Evolutionary conservation across 495 filamentous ascomycete genomes (phyloP), one percentile per base, ranked within the genome.

Genomic region (Penicillium chermesinum): DNA sequence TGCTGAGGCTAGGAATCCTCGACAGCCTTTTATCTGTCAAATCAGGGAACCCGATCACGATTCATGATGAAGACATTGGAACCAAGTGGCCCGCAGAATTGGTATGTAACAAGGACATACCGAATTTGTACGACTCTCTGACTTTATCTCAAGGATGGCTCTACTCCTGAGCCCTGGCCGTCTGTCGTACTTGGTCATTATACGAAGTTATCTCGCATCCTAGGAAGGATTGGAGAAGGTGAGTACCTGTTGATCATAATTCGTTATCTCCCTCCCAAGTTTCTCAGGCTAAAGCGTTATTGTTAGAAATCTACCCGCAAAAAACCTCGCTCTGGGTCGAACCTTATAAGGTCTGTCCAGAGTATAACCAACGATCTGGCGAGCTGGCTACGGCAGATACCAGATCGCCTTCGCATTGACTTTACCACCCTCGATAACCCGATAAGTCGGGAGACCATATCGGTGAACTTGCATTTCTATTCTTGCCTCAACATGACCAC

Each of bases 401-500:
- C 73, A 1, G 61, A 69, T 39, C 52, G 68, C 15, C 61, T 77
- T 7, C 70, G 71, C 4, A 69, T 75, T 37, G 65, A 73, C 38
- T 72, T 73, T 14, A 55, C 52, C 5, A 62, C 57, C n/a, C 66
- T 73, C 9, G 62, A 65, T 13, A 54, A 39, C 1, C 53, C 58
- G 17, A 55, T 68, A 15, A 69, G 63, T 35, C 70, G 73, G 9
- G 73, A 74, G 51, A 67, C 62, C 16, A 71, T 75, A 13, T 73
- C 70, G 2, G 71, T 73, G 1, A 70, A 72, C 40, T 47, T 72
- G 30, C 72, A 77, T 50, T 77, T 76, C 46, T 74, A 75, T 47
- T 72, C 71, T 6, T 77, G 74, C 55, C 62, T 77, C 43, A 77
- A 75, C 45, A 76, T 76, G 74, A 76, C 72, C 0, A 70, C 66